Evolutionary conservation across 768 basidiomycete genomes (phyloP).

Genomic region (Punctularia strigosozonata): DNA sequence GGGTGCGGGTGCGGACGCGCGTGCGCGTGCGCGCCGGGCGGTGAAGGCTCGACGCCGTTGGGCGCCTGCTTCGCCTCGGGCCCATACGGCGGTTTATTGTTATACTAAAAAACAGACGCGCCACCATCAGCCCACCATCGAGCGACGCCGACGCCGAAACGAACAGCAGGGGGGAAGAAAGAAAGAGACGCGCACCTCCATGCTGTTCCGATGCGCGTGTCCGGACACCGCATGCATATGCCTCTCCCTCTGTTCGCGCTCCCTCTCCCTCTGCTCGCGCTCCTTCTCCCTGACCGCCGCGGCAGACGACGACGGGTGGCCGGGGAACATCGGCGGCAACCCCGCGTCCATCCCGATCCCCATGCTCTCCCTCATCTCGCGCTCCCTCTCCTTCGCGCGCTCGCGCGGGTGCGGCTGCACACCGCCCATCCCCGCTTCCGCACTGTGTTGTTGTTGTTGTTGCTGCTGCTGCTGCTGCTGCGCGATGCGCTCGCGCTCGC

Average conservation of each 20-base stretch:
- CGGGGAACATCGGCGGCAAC: too few species aligned
- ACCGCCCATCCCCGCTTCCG: conserved; percentile 8
- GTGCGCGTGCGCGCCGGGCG: conserved; percentile 4
- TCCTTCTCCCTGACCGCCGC: conserved; percentile 8
- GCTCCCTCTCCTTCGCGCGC: conserved; percentile 13
- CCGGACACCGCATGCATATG: conserved; percentile 2
- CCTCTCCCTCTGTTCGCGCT: conserved; percentile 10
- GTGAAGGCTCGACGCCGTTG: conserved; percentile 1
- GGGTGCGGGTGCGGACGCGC: conserved; percentile 7
- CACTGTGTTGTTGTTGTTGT: too few species aligned
- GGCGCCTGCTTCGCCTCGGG: background rate
- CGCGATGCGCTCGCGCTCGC: conserved; percentile 6
- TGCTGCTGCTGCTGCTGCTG: too few species aligned
- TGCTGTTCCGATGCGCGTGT: conserved; percentile 14
- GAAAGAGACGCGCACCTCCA: too few species aligned
- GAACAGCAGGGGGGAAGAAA: too few species aligned
- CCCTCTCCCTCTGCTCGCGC: conserved; percentile 9
- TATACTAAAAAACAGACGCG: background rate
- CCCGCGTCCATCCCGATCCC: too few species aligned
- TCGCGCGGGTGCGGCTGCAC: too few species aligned
- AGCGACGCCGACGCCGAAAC: background rate
- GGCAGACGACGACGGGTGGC: too few species aligned
- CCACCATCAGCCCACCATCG: background rate
- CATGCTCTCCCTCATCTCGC: conserved; percentile 1
- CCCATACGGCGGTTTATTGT: background rate